Evolutionary conservation across 2,329 filamentous ascomycete genomes (phyloP).

Genomic region (Periconia digitata): DNA sequence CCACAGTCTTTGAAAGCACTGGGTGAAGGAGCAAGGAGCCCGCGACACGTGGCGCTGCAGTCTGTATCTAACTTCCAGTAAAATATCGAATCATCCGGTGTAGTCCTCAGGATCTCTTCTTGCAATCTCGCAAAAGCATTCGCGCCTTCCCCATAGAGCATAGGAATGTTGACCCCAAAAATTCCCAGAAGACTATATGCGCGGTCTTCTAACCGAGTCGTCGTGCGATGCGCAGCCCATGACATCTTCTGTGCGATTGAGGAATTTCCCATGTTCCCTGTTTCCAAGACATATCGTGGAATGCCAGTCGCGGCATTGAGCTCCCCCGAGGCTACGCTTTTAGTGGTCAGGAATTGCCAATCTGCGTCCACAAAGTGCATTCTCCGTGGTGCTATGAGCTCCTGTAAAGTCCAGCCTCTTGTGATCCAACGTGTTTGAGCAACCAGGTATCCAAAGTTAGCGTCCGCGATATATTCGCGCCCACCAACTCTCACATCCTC

Average conservation of each 20-base stretch:
- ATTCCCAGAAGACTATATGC: slow-evolving; percentile 25
- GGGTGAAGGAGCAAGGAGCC: neutral
- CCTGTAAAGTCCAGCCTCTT: slow-evolving; percentile 15
- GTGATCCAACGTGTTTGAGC: neutral
- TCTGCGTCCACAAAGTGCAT: slow-evolving; percentile 7
- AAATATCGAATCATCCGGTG: slow-evolving; percentile 5
- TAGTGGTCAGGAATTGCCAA: slow-evolving; percentile 3
- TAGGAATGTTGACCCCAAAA: slow-evolving; percentile 19
- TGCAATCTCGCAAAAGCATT: slow-evolving; percentile 13
- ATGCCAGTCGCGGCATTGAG: slow-evolving; percentile 3
- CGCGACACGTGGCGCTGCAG: neutral
- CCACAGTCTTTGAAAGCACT: neutral
- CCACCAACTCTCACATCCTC: neutral
- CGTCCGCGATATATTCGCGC: neutral
- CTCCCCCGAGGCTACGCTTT: neutral
- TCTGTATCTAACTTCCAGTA: neutral
- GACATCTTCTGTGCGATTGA: slow-evolving; percentile 14
- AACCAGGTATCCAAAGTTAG: neutral
- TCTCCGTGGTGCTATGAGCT: slow-evolving; percentile 13
- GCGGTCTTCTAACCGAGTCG: slow-evolving; percentile 20
- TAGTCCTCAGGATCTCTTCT: slow-evolving; percentile 10
- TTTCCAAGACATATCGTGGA: neutral
- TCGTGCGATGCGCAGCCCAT: slow-evolving; percentile 21
- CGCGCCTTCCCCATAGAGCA: slow-evolving; percentile 19
- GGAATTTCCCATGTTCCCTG: neutral